Evolutionary conservation across 164 flowering plant genomes (phyloP).

Genomic region (Sextonia rubra): DNA sequence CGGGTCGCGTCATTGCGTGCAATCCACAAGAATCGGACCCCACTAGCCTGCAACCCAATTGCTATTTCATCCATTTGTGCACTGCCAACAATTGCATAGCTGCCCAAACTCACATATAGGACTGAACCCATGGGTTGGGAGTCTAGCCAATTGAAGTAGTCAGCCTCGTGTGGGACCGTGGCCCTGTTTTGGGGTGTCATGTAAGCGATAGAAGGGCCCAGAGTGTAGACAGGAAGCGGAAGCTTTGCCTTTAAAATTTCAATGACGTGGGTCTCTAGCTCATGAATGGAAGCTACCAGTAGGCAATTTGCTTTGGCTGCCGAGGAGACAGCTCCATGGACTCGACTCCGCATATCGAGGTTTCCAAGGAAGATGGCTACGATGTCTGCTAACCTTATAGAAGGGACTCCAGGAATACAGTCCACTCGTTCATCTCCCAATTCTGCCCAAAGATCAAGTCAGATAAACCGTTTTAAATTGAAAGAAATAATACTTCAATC

Average conservation of each 20-base stretch:
- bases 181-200: not conserved
- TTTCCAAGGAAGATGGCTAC: conserved; percentile 19
- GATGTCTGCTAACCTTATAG: conserved; percentile 37
- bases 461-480: not conserved
- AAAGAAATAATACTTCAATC: not conserved
- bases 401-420: conserved; percentile 47
- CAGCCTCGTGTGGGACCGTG: not conserved
- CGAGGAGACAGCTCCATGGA: conserved; percentile 9
- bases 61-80: conserved; percentile 38
- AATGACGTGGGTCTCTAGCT: conserved; percentile 40
- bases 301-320: conserved; percentile 38
- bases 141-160: conserved; percentile 42
- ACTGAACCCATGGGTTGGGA: conserved; percentile 32
- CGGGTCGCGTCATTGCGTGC: conserved; percentile 30
- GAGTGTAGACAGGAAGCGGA: conserved; percentile 31
- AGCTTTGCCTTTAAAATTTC: conserved; percentile 26
- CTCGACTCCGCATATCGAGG: not conserved
- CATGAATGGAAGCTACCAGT: conserved; percentile 35
- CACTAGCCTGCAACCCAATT: conserved; percentile 27
- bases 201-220: conserved; percentile 48
- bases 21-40: conserved; percentile 36
- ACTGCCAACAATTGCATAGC: conserved; percentile 25
- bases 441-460: conserved; percentile 12
- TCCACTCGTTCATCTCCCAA: conserved; percentile 34
- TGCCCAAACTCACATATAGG: conserved; percentile 43